These are phyloP conservation scores for Agrocybe chaxingu DNA, from an alignment of 768 basidiomycete genomes.

Conservation along the genomic window DNA sequence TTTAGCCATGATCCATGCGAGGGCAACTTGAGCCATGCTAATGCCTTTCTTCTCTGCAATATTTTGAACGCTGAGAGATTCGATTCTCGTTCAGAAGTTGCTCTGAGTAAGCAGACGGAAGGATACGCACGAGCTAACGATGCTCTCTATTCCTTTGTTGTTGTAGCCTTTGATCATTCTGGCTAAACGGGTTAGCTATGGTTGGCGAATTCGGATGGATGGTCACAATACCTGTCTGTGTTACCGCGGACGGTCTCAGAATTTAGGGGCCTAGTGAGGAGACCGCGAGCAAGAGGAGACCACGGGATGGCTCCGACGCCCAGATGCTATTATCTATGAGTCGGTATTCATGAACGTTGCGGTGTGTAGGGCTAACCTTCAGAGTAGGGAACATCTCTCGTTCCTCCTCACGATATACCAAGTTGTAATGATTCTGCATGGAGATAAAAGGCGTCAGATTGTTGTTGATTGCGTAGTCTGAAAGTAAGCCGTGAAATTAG, in stretches of 20 bases:
- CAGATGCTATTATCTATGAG: constrained; percentile 31
- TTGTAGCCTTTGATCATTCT: constrained; percentile 23
- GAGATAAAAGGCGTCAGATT: constrained; percentile 60
- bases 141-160: constrained; percentile 27
- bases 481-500: not conserved
- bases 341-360: not conserved
- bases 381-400: constrained; percentile 61
- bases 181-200: not conserved
- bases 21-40: constrained; percentile 55
- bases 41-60: constrained; percentile 48
- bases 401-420: constrained; percentile 65
- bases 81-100: not conserved
- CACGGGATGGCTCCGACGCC: constrained; percentile 58
- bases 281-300: constrained; percentile 55
- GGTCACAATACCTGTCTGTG: constrained; percentile 29
- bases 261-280: constrained; percentile 38
- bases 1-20: constrained; percentile 50
- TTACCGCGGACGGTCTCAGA: constrained; percentile 36
- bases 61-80: constrained; percentile 42
- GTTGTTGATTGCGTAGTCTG: constrained; percentile 61
- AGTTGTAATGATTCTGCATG: constrained; percentile 67
- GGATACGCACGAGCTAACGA: constrained; percentile 31
- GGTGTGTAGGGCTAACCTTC: constrained; percentile 28
- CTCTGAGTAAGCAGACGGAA: not conserved
- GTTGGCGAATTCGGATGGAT: not conserved